Evolutionary conservation across 129 eudicot genomes (phyloP).

Genomic region (Saposhnikovia divaricata): DNA sequence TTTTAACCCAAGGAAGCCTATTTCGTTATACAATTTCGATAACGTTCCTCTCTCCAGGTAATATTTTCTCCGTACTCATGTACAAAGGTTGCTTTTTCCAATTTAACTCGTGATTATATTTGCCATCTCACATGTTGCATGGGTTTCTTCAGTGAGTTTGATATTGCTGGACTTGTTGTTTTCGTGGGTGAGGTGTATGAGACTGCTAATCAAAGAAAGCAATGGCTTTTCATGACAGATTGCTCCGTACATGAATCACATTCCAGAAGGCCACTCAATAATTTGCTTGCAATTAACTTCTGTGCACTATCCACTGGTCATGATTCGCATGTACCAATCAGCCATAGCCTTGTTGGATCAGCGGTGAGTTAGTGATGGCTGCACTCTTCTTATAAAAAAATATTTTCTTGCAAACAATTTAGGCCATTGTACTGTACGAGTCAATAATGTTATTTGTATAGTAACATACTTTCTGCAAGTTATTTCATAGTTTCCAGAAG

Average conservation of each 20-base stretch:
- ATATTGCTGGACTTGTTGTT: slow-evolving; percentile 64
- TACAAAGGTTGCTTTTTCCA: background rate
- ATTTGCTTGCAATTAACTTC: slow-evolving; percentile 81
- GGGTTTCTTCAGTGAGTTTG: slow-evolving; percentile 65
- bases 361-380: slow-evolving; percentile 40
- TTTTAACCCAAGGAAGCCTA: slow-evolving; percentile 57
- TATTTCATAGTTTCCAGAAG: background rate
- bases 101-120: slow-evolving; percentile 4
- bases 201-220: slow-evolving; percentile 53
- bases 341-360: slow-evolving; percentile 64
- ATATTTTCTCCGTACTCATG: slow-evolving; percentile 1
- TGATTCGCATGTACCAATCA: slow-evolving; percentile 52
- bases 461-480: background rate
- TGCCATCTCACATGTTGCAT: background rate
- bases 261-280: slow-evolving; percentile 26
- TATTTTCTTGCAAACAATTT: background rate
- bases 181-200: slow-evolving; percentile 70
- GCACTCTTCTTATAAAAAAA: background rate
- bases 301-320: slow-evolving; percentile 40
- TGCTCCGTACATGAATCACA: slow-evolving; percentile 31
- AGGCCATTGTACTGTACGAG: background rate
- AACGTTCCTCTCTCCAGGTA: slow-evolving; percentile 72
- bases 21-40: slow-evolving; percentile 45
- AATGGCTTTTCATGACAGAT: slow-evolving; percentile 91
- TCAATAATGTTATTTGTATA: background rate